Conservation (phyloP, 768 basidiomycete species). For the Suillus paluster region DNA sequence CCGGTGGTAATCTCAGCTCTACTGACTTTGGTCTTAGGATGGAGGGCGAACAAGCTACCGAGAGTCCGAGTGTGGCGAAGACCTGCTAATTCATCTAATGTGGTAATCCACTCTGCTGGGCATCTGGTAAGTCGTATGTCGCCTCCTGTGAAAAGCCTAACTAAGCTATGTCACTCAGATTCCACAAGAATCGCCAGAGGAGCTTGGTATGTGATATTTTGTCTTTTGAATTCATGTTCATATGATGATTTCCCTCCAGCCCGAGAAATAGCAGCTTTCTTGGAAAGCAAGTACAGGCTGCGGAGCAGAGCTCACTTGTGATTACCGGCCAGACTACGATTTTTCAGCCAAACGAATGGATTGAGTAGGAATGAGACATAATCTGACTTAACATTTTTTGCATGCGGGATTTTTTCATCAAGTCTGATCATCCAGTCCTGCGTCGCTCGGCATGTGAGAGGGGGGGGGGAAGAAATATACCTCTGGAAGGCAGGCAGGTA, state of each 20-base stretch:
- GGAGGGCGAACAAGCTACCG: conserved; percentile 12
- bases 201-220: conserved; percentile 30
- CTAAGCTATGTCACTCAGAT: conserved; percentile 19
- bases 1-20: not conserved
- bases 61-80: conserved; percentile 32
- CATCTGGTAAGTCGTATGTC: conserved; percentile 29
- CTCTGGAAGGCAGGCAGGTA: too few relatives aligned
- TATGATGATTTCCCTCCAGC: conserved; percentile 17
- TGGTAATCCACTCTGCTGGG: conserved; percentile 28
- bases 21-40: conserved; percentile 17
- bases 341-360: too few relatives aligned
- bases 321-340: too few relatives aligned
- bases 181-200: conserved; percentile 32
- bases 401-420: too few relatives aligned
- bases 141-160: not conserved
- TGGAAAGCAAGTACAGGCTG: conserved; percentile 18
- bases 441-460: too few relatives aligned
- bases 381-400: too few relatives aligned
- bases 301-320: conserved; percentile 2
- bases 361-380: too few relatives aligned
- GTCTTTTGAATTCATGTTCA: not conserved
- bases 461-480: too few relatives aligned
- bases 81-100: conserved; percentile 31
- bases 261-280: conserved; percentile 28
- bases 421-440: too few relatives aligned